phyloP scores from a whole-genome alignment of 768 basidiomycete genomes.

The Suillus americanus region DNA sequence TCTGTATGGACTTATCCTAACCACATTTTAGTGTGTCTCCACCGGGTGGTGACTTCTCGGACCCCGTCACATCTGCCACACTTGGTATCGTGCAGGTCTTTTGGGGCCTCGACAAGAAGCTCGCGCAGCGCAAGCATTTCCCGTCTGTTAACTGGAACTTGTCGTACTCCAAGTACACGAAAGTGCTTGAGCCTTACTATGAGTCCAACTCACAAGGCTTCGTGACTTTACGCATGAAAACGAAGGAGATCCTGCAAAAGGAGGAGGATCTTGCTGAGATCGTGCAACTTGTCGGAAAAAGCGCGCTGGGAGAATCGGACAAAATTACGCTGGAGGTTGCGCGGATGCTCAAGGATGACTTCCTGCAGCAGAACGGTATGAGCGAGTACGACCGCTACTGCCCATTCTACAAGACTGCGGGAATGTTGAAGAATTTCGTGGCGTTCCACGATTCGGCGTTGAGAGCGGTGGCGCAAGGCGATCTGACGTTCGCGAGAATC shows the following conservation, averaged over 20 bases:
- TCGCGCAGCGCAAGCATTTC: conserved; percentile 98
- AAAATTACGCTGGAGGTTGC: conserved; percentile 99
- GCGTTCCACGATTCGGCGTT: conserved; percentile 90
- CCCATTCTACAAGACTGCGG: conserved; percentile 98
- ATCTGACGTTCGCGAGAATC: conserved; percentile 83
- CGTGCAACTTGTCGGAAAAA: conserved; percentile 99
- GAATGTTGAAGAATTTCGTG: conserved; percentile 94
- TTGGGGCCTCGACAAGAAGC: conserved; percentile 99
- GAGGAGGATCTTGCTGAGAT: conserved; percentile 99
- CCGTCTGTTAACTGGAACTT: conserved; percentile 99
- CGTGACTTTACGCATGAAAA: conserved; percentile 85
- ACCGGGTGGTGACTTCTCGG: conserved; percentile 98
- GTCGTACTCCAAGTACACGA: conserved; percentile 99
- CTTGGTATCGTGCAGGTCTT: conserved; percentile 99
- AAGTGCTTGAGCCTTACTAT: conserved; percentile 90
- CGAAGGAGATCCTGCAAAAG: conserved; percentile 97
- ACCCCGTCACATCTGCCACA: conserved; percentile 96
- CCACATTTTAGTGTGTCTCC: conserved; percentile 77
- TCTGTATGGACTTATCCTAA: conserved; percentile 7
- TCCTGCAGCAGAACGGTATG: conserved; percentile 98
- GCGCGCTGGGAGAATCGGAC: conserved; percentile 93
- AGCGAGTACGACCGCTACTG: conserved; percentile 97
- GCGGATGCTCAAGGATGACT: conserved; percentile 95
- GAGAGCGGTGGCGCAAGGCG: conserved; percentile 79
- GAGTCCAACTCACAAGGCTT: conserved; percentile 92